Evolutionary conservation across 108 stramenopile species (phyloP), one percentile per base, ranked within the genome.

Genomic region (Cyclotella cryptica): DNA sequence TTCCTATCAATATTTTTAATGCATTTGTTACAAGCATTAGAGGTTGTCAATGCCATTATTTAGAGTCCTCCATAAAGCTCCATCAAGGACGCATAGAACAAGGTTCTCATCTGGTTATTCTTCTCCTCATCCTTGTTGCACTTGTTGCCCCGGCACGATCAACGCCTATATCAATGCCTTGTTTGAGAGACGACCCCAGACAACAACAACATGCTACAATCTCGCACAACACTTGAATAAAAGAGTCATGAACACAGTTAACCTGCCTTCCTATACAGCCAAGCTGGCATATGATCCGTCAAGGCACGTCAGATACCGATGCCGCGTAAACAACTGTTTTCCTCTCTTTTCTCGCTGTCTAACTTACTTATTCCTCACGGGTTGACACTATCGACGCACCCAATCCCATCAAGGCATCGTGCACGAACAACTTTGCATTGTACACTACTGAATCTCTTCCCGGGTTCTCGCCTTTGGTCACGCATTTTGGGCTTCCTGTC

Each of bases 381-480:
- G 17, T 17, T 3, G 8, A 49, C 3, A 45, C 44, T 45, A 45
- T 45, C 13, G n/a, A n/a, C n/a, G n/a, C 44, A 45, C 44, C 44
- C 13, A 45, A 12, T 45, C n/a, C n/a, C n/a, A n/a, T n/a, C n/a
- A 35, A 52, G 67, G 18, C 67, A 30, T 30, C 49, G 45, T 10
- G 15, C 10, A 28, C 67, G 67, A 69, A 69, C 67, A 21, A 69
- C 67, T 29, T 26, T 69, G 21, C 47, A 22, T 17, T 69, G 11
- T 24, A 69, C 45, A 18, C 67, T 69, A 22, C 26, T 66, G 10
- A 66, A 66, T 66, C 65, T 66, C 27, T 69, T 69, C 27, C 67
- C 67, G 22, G 28, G 53, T 1, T 69, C 67, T 6, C 49, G 26
- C 5, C n/a, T 69, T 26, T 69, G 45, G 24, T 29, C 45, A 44